Conservation (phyloP, 352 stramenopile species). For the Phytophthora palmivora region DNA sequence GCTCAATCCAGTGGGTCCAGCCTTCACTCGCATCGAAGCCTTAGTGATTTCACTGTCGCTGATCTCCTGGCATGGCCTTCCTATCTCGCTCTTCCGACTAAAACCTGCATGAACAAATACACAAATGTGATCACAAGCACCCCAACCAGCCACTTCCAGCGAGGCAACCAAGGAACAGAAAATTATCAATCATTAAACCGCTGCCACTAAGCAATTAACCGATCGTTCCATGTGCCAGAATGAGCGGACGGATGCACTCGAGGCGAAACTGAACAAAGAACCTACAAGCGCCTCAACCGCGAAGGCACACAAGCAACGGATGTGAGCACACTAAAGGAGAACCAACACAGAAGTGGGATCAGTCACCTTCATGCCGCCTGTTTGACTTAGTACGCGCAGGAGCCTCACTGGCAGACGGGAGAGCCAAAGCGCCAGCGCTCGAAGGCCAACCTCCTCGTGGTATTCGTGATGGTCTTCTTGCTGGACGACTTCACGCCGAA, state of each 20-base stretch:
- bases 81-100: no score
- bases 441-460: constrained; percentile 9
- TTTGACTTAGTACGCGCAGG: constrained; percentile 24
- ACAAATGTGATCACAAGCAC: background rate
- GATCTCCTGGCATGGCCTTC: no score
- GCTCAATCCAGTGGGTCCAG: no score
- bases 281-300: background rate
- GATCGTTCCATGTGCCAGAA: constrained; percentile 9
- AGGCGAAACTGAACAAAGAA: constrained; percentile 19
- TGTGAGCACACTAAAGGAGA: constrained; percentile 12
- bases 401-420: constrained; percentile 1
- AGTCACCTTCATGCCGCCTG: constrained; percentile 17
- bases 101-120: no score
- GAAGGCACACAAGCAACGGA: background rate
- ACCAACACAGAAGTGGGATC: background rate
- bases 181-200: constrained; percentile 19
- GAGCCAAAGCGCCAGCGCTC: constrained; percentile 15
- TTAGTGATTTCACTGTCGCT: no score
- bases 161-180: constrained; percentile 8
- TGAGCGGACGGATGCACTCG: no score
- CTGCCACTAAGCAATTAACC: constrained; percentile 25
- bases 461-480: constrained; percentile 27
- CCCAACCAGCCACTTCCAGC: background rate
- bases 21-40: no score
- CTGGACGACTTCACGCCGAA: constrained; percentile 9